Evolutionary conservation across 2,329 filamentous ascomycete genomes (phyloP).

Genomic region (Anisogramma anomala): DNA sequence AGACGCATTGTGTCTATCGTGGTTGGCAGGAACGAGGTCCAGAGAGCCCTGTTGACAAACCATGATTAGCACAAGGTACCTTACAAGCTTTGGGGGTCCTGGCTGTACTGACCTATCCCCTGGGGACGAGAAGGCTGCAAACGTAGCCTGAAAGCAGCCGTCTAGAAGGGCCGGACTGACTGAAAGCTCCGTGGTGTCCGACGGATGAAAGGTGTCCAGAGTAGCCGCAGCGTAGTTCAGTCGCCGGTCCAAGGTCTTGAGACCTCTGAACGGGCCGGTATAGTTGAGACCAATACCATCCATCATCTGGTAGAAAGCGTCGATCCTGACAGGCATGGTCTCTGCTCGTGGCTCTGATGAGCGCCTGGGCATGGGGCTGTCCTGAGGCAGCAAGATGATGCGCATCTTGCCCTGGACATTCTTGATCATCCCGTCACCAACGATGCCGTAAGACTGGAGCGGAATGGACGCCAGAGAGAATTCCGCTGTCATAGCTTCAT

Average conservation of each 20-base stretch:
- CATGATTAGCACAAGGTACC: background rate
- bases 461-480: constrained; percentile 26
- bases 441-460: constrained; percentile 19
- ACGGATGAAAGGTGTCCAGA: constrained; percentile 22
- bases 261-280: constrained; percentile 27
- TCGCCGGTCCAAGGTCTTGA: constrained; percentile 25
- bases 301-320: constrained; percentile 32
- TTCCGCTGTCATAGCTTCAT: constrained; percentile 19
- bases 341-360: constrained; percentile 19
- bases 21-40: constrained; percentile 31
- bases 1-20: constrained; percentile 24
- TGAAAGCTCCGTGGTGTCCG: constrained; percentile 26
- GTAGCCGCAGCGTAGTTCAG: constrained; percentile 25
- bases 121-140: constrained; percentile 29
- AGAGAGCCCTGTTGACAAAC: constrained; percentile 23
- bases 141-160: constrained; percentile 30
- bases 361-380: constrained; percentile 16
- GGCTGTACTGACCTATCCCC: constrained; percentile 28
- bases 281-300: constrained; percentile 26
- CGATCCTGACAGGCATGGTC: constrained; percentile 21
- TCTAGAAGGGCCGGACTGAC: constrained; percentile 32
- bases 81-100: no score
- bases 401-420: constrained; percentile 25
- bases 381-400: constrained; percentile 17
- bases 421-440: constrained; percentile 22